Evolutionary conservation across 1,284 basidiomycete genomes (phyloP).

Genomic region (Sporisorium scitamineum): DNA sequence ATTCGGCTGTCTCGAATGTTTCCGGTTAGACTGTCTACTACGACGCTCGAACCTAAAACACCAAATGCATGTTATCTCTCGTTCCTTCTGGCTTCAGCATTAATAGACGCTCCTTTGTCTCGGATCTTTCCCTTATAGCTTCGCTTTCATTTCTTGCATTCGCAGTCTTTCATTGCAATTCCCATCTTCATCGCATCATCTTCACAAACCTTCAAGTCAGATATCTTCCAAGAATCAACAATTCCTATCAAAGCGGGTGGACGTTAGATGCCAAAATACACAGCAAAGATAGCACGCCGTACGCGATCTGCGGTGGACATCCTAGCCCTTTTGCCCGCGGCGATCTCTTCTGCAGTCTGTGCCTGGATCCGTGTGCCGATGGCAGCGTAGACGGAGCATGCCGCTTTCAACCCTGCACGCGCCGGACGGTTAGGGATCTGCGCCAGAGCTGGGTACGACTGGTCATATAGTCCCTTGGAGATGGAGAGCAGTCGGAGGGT

Average conservation of each 20-base stretch:
- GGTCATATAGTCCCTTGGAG: constrained; percentile 41
- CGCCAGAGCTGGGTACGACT: constrained; percentile 46
- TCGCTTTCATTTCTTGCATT: background rate
- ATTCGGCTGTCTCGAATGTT: constrained; percentile 27
- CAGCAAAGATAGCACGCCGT: constrained; percentile 27
- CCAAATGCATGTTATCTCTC: background rate
- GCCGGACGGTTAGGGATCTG: constrained; percentile 53
- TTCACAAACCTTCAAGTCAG: too few relatives aligned
- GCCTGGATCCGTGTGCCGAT: constrained; percentile 46
- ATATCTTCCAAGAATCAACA: too few relatives aligned
- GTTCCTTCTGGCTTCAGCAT: background rate
- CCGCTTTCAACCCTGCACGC: constrained; percentile 53
- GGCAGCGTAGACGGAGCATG: constrained; percentile 57
- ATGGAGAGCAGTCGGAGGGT: constrained; percentile 39
- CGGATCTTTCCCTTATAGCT: background rate
- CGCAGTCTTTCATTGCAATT: background rate
- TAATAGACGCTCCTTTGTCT: background rate
- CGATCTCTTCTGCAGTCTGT: constrained; percentile 32
- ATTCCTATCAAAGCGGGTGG: background rate
- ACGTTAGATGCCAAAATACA: constrained; percentile 38
- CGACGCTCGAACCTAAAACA: constrained; percentile 19
- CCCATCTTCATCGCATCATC: background rate
- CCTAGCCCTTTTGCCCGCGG: constrained; percentile 29
- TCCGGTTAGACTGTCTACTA: constrained; percentile 45
- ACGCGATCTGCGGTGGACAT: constrained; percentile 40